These are phyloP conservation scores for Leccinum pachyderme DNA, from an alignment of 1,284 basidiomycete species.

Conservation along the genomic window DNA sequence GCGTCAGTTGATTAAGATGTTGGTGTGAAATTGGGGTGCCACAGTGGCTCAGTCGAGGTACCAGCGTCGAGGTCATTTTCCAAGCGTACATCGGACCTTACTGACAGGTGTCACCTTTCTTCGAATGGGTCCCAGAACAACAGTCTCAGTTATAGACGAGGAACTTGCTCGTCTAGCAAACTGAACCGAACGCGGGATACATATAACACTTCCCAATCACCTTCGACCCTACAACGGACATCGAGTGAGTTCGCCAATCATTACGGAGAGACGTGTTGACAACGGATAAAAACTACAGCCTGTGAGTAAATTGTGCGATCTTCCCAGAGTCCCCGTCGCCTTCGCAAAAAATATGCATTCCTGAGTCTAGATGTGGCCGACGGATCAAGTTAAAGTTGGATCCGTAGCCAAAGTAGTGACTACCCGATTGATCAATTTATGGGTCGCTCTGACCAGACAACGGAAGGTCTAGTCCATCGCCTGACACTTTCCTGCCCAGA, in stretches of 20 bases:
- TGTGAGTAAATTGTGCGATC: not conserved
- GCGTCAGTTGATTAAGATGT: not conserved
- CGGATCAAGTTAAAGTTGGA: not conserved
- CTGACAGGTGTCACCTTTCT: too few species aligned
- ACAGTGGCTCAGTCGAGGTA: not conserved
- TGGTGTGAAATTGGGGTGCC: not conserved
- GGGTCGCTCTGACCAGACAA: not conserved
- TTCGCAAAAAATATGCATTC: not conserved
- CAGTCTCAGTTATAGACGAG: not conserved
- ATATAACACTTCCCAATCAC: not conserved
- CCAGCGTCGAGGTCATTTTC: not conserved
- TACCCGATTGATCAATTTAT: not conserved
- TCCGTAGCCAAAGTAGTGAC: not conserved
- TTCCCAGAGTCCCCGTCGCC: not conserved
- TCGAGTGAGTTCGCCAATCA: not conserved
- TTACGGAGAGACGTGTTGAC: not conserved
- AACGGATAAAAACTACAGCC: not conserved
- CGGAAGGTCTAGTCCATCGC: slow-evolving; percentile 26
- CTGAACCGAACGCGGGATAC: too few species aligned
- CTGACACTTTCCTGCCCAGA: slow-evolving; percentile 52
- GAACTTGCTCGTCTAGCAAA: not conserved
- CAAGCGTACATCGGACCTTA: not conserved
- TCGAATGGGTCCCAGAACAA: too few species aligned
- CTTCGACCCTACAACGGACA: not conserved
- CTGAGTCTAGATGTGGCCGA: not conserved